Evolutionary conservation across 768 basidiomycete genomes (phyloP), one percentile per base, ranked within the genome.

Genomic region (Suillus weaverae): DNA sequence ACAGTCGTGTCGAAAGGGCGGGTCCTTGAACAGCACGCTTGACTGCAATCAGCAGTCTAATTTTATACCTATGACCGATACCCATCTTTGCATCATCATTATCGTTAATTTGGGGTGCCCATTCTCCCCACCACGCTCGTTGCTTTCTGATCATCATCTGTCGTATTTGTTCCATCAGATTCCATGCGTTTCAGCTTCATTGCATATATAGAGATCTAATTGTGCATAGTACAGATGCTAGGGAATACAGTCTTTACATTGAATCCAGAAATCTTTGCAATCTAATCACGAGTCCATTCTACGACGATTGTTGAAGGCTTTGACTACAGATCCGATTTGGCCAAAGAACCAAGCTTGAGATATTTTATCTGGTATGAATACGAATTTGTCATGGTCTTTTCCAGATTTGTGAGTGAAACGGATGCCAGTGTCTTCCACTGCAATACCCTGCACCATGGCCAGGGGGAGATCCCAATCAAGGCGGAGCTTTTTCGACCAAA

Each of bases 391-490:
- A 64, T 87, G 81, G 63, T 89, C 89, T 71, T 81, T 86, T 64
- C 92, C 92, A 3, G 82, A 79, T 71, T 91, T 96, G 76, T 95
- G 87, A 16, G 90, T 85, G 72, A 95, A 92, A 20, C 91, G 86
- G 71, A 99, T 93, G 1, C 96, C 96, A 18, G 88, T 93, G 71
- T 95, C 90, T 73, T 98, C 96, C 33, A 94, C 88, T 4, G 89
- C 91, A 53, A 99, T 87, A 20, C 92, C 93, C 74, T 92, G 89
- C 4, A 98, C 86, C 68, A 93, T 89, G 22, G 86, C 86, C 73
- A 99, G 88, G 0, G 95, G 89, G 16, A 98, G 80, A 68, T 98
- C 95, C 97, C 96, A 99, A 48, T 91, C 89, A 5, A 97, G 85
- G 39, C 86, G 86, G 43, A 99, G 84, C 73, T 86, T 93, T 74